Conservation (phyloP, 2,329 filamentous ascomycete species). For the Bipolaris oryzae region DNA sequence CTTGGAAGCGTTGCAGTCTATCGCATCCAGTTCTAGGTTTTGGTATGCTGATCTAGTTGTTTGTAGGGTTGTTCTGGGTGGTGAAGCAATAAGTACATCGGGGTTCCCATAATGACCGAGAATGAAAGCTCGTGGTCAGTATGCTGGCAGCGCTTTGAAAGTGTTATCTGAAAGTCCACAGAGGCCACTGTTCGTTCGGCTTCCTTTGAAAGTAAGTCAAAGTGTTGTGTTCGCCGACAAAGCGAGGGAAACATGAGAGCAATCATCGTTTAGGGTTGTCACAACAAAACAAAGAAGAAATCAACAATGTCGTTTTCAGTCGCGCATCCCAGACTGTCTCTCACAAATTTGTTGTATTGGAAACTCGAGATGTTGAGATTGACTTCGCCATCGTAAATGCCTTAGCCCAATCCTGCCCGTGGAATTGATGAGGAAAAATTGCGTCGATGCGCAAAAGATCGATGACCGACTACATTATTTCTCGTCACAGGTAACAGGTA, state of each 20-base stretch:
- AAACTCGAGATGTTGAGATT: no score
- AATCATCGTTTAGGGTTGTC: slow-evolving; percentile 4
- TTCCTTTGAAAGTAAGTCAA: slow-evolving; percentile 5
- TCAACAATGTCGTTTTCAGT: background rate
- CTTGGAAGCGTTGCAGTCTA: background rate
- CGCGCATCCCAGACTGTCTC: background rate
- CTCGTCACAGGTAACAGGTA: no score
- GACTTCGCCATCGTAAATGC: no score
- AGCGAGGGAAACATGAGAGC: slow-evolving; percentile 5
- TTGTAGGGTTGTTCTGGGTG: background rate
- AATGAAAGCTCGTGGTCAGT: slow-evolving; percentile 5
- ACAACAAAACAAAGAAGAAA: slow-evolving; percentile 15
- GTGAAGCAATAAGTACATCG: slow-evolving; percentile 5
- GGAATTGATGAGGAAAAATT: no score
- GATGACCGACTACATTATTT: no score
- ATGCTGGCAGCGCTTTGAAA: slow-evolving; percentile 8
- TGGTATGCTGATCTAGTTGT: background rate
- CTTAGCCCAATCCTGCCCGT: no score
- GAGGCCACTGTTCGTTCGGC: slow-evolving; percentile 1
- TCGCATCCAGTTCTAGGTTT: background rate
- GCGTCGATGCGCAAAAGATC: no score
- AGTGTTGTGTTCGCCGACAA: background rate
- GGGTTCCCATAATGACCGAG: background rate
- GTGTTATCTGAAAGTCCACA: slow-evolving; percentile 3
- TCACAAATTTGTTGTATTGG: background rate